Evolutionary conservation across 139 green algal genomes (phyloP), one percentile per base, ranked within the genome.

Genomic region (Nannochloris sp.): DNA sequence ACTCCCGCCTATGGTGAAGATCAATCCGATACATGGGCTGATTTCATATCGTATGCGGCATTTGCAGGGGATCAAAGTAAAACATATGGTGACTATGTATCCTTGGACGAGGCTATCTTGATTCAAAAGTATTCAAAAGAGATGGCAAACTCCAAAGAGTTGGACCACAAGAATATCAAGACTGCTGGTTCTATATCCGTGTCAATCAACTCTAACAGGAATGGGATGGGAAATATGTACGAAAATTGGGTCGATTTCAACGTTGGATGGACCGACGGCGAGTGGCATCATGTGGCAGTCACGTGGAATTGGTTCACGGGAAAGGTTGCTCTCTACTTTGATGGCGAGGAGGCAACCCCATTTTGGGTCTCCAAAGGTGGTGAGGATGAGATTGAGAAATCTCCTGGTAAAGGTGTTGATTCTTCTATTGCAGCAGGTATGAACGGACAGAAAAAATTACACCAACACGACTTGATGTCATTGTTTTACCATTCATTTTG

Each of bases 271-370:
- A 61, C 66, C 46, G 88, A 95, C 51, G 67, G 78, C 36, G 10
- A 71, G 2, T 95, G 88, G 88, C 87, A 94, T 56, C 88, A 95
- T 70, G 33, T 95, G 2, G 85, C 87, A 0, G 74, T 88, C 3
- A 90, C 81, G 2, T 95, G 87, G 87, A 59, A 75, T 20, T 67
- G 73, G 26, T 62, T 76, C 3, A 81, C 66, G 20, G 88, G 88
- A 31, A 30, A 74, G 13, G 79, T 77, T 4, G 9, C 59, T 10
- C 56, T 91, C 14, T 89, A 83, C 75, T 76, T 95, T 62, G 87
- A 95, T 68, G 87, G 88, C 13, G 12, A 60, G 9, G 14, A 28
- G 2, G 65, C 77, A 62, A 65, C 45, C 16, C 67, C 87, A 28
- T 90, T 89, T 66, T 91, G 80, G 83, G 76, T 69, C 40, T 73